Conservation (phyloP, 164 flowering plant genomes). For the Liquidambar formosana region DNA sequence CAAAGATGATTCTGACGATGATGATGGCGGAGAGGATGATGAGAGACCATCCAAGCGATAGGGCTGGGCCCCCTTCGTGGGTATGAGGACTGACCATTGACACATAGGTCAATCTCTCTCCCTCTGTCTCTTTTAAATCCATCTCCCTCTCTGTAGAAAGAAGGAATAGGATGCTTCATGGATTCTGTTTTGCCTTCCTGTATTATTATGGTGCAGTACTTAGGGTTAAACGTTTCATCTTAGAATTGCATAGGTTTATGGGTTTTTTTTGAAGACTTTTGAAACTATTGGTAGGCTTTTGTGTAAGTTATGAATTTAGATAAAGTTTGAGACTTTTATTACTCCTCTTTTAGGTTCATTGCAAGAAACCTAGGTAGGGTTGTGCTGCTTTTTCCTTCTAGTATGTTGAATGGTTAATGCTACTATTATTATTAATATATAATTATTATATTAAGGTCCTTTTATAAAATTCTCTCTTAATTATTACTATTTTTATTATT, state of each 20-base stretch:
- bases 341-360: too few species aligned
- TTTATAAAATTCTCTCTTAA: too few species aligned
- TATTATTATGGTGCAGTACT: constrained; percentile 13
- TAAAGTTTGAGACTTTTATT: neutral
- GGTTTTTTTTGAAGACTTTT: neutral
- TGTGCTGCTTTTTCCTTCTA: too few species aligned
- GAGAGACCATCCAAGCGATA: constrained; percentile 86
- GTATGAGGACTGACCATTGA: constrained; percentile 35
- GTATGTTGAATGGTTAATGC: too few species aligned
- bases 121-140: constrained; percentile 11
- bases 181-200: constrained; percentile 1
- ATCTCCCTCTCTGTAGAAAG: constrained; percentile 26
- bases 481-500: too few species aligned
- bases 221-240: constrained; percentile 9
- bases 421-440: too few species aligned
- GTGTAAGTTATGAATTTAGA: neutral
- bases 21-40: constrained; percentile 68
- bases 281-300: neutral
- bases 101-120: constrained; percentile 34
- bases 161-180: constrained; percentile 19
- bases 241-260: constrained; percentile 20
- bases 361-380: too few species aligned
- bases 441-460: too few species aligned
- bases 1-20: constrained; percentile 55
- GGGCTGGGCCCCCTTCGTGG: constrained; percentile 22